Percentiles rank a stretch among this genome's conserved stretches.
These are phyloP conservation scores for Debaryomycetaceae sp. DNA, from an alignment of 1,139 yeast genomes.

Conservation along the genomic window DNA sequence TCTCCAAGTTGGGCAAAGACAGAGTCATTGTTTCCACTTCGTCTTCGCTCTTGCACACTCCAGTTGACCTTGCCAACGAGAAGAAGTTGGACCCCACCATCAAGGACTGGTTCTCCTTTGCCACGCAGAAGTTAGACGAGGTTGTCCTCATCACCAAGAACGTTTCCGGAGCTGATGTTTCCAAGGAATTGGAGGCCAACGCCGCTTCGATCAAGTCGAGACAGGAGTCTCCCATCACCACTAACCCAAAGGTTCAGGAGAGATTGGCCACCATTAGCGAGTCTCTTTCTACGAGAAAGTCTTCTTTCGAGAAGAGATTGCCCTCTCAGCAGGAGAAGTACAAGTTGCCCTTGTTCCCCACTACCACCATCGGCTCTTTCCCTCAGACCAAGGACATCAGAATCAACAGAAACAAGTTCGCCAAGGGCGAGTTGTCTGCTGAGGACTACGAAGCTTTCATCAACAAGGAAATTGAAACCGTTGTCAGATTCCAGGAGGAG, in stretches of 20 bases:
- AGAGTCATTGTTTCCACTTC: conserved; percentile 92
- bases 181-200: conserved; percentile 71
- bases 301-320: conserved; percentile 83
- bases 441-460: conserved; percentile 95
- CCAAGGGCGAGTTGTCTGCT: conserved; percentile 92
- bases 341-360: conserved; percentile 97
- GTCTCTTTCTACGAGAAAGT: conserved; percentile 76
- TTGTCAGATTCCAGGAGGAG: conserved; percentile 98
- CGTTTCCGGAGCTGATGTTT: conserved; percentile 72
- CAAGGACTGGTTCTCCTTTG: conserved; percentile 98
- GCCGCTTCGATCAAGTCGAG: conserved; percentile 85
- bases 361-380: conserved; percentile 99
- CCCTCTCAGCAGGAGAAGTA: conserved; percentile 80
- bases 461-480: conserved; percentile 92
- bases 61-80: conserved; percentile 92
- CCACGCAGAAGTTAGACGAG: conserved; percentile 91
- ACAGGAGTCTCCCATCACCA: conserved; percentile 81
- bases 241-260: conserved; percentile 84
- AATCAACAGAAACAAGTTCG: conserved; percentile 95
- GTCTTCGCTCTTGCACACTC: conserved; percentile 96
- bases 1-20: conserved; percentile 79
- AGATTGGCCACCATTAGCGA: conserved; percentile 81
- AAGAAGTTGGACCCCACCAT: conserved; percentile 83
- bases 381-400: conserved; percentile 99
- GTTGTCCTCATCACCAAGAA: conserved; percentile 90